Base-by-base conservation (phyloP, 371 early-diverging fungal genomes). In the Mucor indicus region DNA sequence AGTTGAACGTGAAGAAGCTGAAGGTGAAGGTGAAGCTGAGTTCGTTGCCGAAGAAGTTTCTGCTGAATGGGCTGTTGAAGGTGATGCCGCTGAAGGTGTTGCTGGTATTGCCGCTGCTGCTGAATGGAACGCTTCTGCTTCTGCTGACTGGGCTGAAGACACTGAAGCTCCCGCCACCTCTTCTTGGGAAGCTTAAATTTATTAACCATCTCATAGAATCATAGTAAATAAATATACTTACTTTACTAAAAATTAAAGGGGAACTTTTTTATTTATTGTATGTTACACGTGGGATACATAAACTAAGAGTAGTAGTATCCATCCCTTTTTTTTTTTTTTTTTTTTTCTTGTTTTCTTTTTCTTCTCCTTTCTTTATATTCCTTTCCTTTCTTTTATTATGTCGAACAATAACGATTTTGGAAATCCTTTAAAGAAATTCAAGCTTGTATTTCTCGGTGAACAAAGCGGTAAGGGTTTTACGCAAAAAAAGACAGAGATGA, bases 361-460 rank as follows among this genome's bases (percentile, higher is more conserved):
- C 21, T 23, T 21, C 38, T 43, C 38, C 17, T 47, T 33, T 22
- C 23, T 37, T 20, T 15, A 29, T 47, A 40, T 39, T 38, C 23
- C 37, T 47, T 40, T 19, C 22, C 17, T 32, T 45, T 49, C 38
- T 29, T 38, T 42, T 30, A 33, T 15, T 17, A 42, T 42, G 51
- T 39, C 35, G 20, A 39, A 59, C 39, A 48, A 62, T 17, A 64
- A 44, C 21, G 70, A 69, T 25, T 65, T 57, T 39, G 63, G 60
- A 22, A 89, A 81, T 57, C 89, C 91, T 25, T 77, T 92, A 40
- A 72, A 85, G 56, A 92, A 92, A 72, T 92, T 89, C 73, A 94
- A 93, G 62, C 83, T 94, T 44, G 94, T 94, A 15, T 93, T 97
- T 62, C 80, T 97, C 20, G 98, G 98, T 46, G 96, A 96, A 62